A percentile compares a stretch with the other conserved stretches of the same genome.
Evolutionary conservation across 2,329 filamentous ascomycete genomes (phyloP).

Genomic region (Alternaria solani): DNA sequence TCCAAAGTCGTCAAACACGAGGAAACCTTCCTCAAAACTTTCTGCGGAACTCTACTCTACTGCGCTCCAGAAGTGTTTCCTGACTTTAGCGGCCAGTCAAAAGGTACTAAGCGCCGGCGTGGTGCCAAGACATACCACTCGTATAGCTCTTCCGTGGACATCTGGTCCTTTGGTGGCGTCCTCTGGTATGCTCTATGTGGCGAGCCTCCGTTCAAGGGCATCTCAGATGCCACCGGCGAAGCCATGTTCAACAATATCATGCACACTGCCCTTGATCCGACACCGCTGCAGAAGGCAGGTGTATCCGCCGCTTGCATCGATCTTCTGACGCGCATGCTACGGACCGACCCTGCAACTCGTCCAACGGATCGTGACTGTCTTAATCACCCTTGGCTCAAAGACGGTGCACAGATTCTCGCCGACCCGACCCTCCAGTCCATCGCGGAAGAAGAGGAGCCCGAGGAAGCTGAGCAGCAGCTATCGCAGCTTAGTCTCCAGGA

Average conservation of each 20-base stretch:
- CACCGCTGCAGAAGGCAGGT: constrained; percentile 65
- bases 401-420: constrained; percentile 52
- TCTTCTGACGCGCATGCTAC: constrained; percentile 80
- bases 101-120: constrained; percentile 69
- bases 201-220: constrained; percentile 81
- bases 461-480: constrained; percentile 56
- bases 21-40: constrained; percentile 92
- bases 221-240: constrained; percentile 76
- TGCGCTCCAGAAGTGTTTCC: constrained; percentile 97
- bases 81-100: constrained; percentile 73
- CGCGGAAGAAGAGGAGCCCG: constrained; percentile 66
- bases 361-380: constrained; percentile 77
- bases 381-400: constrained; percentile 75
- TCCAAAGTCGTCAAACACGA: constrained; percentile 93
- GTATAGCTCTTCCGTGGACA: constrained; percentile 91
- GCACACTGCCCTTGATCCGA: constrained; percentile 73
- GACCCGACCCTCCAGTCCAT: constrained; percentile 52
- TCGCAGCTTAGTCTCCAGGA: constrained; percentile 64
- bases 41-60: constrained; percentile 94
- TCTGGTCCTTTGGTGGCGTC: constrained; percentile 95
- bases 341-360: constrained; percentile 78
- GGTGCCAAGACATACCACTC: constrained; percentile 61
- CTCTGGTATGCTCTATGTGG: constrained; percentile 86
- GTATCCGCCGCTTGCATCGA: constrained; percentile 75
- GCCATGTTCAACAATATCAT: constrained; percentile 88